Evolutionary conservation across 2,329 filamentous ascomycete species (phyloP).

Genomic region (Cucurbitaria berberidis): DNA sequence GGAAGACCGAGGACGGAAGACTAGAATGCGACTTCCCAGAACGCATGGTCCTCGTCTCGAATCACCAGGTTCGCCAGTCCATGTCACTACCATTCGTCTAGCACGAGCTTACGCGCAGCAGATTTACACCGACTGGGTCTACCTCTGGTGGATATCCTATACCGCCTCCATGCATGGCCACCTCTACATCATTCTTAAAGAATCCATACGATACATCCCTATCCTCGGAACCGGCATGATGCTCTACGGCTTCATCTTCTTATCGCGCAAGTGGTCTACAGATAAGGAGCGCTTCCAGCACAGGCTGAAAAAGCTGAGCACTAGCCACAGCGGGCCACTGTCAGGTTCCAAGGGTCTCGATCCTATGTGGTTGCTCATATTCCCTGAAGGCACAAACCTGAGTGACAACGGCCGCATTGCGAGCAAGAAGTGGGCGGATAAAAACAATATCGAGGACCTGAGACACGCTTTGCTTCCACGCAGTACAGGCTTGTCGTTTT

Average conservation of each 20-base stretch:
- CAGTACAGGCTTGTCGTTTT: constrained; percentile 81
- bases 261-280: constrained; percentile 86
- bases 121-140: constrained; percentile 90
- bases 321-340: constrained; percentile 46
- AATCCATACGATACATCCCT: constrained; percentile 84
- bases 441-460: constrained; percentile 71
- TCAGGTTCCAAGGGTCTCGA: constrained; percentile 60
- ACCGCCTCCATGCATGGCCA: constrained; percentile 81
- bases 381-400: constrained; percentile 86
- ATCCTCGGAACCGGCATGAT: constrained; percentile 82
- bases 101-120: constrained; percentile 25
- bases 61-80: constrained; percentile 68
- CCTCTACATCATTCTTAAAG: constrained; percentile 88
- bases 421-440: constrained; percentile 77
- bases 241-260: constrained; percentile 89
- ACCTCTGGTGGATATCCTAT: constrained; percentile 92
- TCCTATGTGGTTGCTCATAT: constrained; percentile 90
- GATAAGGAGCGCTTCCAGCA: constrained; percentile 78
- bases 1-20: constrained; percentile 69
- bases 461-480: constrained; percentile 77
- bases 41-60: constrained; percentile 80
- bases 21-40: constrained; percentile 80
- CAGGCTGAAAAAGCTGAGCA: constrained; percentile 74
- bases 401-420: constrained; percentile 73
- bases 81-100: not conserved